Evolutionary conservation across 2,329 filamentous ascomycete species (phyloP), one percentile per base, ranked within the genome.

Genomic region (Hymenoscyphus fructigenus): DNA sequence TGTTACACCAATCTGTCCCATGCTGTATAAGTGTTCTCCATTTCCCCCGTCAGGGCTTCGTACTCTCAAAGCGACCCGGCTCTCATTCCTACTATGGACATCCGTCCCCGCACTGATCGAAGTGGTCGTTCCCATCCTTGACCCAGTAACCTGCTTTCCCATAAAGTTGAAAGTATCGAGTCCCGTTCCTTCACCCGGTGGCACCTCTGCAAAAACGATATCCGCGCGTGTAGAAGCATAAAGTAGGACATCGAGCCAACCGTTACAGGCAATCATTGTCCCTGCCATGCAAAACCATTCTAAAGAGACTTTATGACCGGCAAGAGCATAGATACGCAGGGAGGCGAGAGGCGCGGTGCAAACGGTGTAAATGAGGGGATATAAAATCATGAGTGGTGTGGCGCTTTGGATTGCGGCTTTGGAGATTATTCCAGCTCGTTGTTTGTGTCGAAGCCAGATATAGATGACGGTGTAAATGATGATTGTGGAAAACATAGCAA

Each of bases 311-410:
- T 77, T 59, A 10, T 78, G 76, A 0, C 84, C 83, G 0, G 84
- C 81, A 83, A 91, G 88, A 23, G 82, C 82, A 17, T 83, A 83
- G 71, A 91, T 87, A 65, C 88, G 84, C 15, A 87, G 86, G 0
- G 85, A 80, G 4, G 88, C 87, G 0, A 91, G 79, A 0, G 89
- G 89, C 0, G 88, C 80, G 0, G 88, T 91, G 72, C 88, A 89
- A n/a, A 89, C 70, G 6, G 90, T 81, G 73, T 91, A 91, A 67
- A 91, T 87, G 68, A 88, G 72, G 0, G 89, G 89, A 66, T 91
- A 91, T 7, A 89, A 80, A 34, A 90, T 78, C 83, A 85, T 85
- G 67, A 90, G 86, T 5, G 71, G 72, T 10, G 71, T 72, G 15
- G 73, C 68, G 26, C 68, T 66, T 41, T 72, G 68, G 9, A 62